These are phyloP conservation scores for Pythium coloratum DNA, from an alignment of 352 stramenopile genomes.

Conservation along the genomic window DNA sequence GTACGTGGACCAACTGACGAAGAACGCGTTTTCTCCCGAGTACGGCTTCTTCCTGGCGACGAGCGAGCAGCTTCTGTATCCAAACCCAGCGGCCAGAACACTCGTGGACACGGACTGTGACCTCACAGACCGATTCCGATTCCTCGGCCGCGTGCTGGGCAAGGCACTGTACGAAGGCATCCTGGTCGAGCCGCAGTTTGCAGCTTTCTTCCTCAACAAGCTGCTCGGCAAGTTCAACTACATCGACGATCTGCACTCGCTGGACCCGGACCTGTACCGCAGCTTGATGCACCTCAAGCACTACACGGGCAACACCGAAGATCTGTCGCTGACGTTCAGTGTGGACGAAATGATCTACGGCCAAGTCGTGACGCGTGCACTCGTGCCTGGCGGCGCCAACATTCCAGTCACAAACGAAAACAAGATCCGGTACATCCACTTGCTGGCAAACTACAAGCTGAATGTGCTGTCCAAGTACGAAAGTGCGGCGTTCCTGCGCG, in stretches of 20 bases:
- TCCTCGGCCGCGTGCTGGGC: conserved; percentile 93
- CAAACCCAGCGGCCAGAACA: conserved; percentile 87
- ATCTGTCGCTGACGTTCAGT: conserved; percentile 95
- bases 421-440: conserved; percentile 95
- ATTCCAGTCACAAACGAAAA: conserved; percentile 93
- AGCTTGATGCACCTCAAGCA: conserved; percentile 97
- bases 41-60: conserved; percentile 85
- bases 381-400: conserved; percentile 87
- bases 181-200: conserved; percentile 96
- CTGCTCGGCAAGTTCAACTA: conserved; percentile 89
- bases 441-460: conserved; percentile 96
- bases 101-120: conserved; percentile 76
- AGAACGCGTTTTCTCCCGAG: conserved; percentile 87
- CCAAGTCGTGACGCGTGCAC: conserved; percentile 49
- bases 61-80: conserved; percentile 90
- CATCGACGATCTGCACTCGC: conserved; percentile 91
- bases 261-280: conserved; percentile 94
- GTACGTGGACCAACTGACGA: conserved; percentile 91
- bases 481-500: conserved; percentile 62
- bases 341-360: conserved; percentile 80
- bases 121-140: conserved; percentile 92
- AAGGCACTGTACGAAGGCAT: conserved; percentile 97
- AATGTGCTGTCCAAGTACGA: conserved; percentile 82
- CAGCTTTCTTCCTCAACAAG: conserved; percentile 96
- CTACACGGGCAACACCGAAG: conserved; percentile 90